A percentile compares a stretch with the other conserved stretches of the same genome.
Conservation (phyloP, 805 yeast species). For the Pichia scutulata region DNA sequence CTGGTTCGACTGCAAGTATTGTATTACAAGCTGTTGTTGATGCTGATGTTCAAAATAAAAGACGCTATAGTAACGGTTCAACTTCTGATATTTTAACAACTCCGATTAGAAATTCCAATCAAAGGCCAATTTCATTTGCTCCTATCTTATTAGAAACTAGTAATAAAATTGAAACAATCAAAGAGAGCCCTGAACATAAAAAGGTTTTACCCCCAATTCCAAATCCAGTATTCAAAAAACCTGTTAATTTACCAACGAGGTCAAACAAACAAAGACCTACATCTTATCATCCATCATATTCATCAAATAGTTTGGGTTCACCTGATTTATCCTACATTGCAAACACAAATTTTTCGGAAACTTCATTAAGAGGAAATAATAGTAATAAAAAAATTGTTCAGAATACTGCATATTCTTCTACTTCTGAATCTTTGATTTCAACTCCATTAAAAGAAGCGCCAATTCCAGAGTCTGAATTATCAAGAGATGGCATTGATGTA, state of each 20-base stretch:
- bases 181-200: slow-evolving; percentile 33
- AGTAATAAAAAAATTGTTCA: not conserved
- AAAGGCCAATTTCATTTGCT: slow-evolving; percentile 29
- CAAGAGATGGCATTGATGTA: slow-evolving; percentile 13
- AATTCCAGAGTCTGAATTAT: slow-evolving; percentile 5
- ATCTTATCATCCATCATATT: slow-evolving; percentile 67
- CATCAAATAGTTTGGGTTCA: slow-evolving; percentile 16
- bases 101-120: slow-evolving; percentile 14
- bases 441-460: slow-evolving; percentile 22
- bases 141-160: slow-evolving; percentile 19
- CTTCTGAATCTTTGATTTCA: slow-evolving; percentile 17
- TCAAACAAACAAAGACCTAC: slow-evolving; percentile 72
- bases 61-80: slow-evolving; percentile 26
- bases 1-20: slow-evolving; percentile 50
- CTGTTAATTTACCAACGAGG: slow-evolving; percentile 21
- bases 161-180: slow-evolving; percentile 34
- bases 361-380: slow-evolving; percentile 10
- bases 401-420: slow-evolving; percentile 11
- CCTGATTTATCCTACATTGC: slow-evolving; percentile 25
- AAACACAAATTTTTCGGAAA: slow-evolving; percentile 20
- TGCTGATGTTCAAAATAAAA: slow-evolving; percentile 38
- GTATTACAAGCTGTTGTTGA: slow-evolving; percentile 71
- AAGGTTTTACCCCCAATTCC: slow-evolving; percentile 18
- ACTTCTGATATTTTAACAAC: slow-evolving; percentile 12
- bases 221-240: slow-evolving; percentile 18